These are phyloP conservation scores for Monosporascus cannonballus DNA, from an alignment of 2,329 filamentous ascomycete genomes.

Conservation along the genomic window DNA sequence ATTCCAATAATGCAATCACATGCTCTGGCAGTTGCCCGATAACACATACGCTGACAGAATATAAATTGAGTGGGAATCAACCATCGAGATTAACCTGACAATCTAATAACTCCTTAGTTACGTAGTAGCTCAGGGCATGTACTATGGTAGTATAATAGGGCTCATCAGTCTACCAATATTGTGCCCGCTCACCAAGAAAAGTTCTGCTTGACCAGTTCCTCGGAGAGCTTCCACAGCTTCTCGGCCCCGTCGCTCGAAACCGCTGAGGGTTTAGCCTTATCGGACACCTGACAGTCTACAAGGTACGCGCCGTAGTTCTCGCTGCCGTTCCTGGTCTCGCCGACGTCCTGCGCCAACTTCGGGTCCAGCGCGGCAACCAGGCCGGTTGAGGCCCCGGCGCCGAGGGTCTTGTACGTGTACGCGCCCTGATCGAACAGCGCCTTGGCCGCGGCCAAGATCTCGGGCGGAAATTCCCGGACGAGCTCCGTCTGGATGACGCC, in stretches of 20 bases:
- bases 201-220: conserved; percentile 28
- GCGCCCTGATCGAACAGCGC: neutral
- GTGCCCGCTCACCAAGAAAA: conserved; percentile 20
- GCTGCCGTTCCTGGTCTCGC: conserved; percentile 18
- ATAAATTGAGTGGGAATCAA: too few species aligned
- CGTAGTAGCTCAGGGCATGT: too few species aligned
- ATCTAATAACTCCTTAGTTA: too few species aligned
- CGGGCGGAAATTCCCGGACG: conserved; percentile 11
- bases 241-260: conserved; percentile 26
- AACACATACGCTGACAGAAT: too few species aligned
- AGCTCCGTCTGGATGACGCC: conserved; percentile 29
- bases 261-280: conserved; percentile 12
- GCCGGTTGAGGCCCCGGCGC: conserved; percentile 20
- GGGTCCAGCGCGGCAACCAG: conserved; percentile 28
- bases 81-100: too few species aligned
- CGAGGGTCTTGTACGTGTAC: conserved; percentile 9
- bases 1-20: too few species aligned
- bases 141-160: too few species aligned
- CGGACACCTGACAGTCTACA: conserved; percentile 27
- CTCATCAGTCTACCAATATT: too few species aligned
- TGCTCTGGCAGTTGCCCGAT: too few species aligned
- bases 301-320: conserved; percentile 27
- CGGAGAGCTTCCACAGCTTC: conserved; percentile 30
- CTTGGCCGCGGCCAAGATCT: conserved; percentile 9
- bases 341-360: conserved; percentile 10